phyloP scores from a whole-genome alignment of 352 stramenopile species.

The Thalassiosira exigua region DNA sequence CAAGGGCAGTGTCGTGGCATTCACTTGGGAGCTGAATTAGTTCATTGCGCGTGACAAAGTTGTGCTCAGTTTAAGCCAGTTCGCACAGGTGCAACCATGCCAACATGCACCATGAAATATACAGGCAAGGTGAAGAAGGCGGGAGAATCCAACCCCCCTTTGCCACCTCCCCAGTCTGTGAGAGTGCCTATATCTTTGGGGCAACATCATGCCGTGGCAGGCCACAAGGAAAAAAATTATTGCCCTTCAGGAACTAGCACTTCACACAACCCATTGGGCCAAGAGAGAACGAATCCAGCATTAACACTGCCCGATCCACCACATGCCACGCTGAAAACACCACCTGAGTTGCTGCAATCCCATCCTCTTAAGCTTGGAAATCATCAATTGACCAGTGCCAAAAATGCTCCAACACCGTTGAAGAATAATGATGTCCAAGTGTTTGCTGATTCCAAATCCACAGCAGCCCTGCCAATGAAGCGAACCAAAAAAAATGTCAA shows the following conservation, averaged over 20 bases:
- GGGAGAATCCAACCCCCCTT: too few relatives aligned
- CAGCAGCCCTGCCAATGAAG: too few relatives aligned
- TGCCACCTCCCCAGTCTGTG: conserved; percentile 17
- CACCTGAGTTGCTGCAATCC: background rate
- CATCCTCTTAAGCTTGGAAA: too few relatives aligned
- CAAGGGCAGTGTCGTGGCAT: too few relatives aligned
- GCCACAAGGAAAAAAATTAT: background rate
- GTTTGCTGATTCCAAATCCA: too few relatives aligned
- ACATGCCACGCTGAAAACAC: background rate
- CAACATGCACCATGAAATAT: background rate
- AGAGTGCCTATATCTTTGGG: conserved; percentile 9
- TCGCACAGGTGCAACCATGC: background rate
- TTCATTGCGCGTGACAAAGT: too few relatives aligned
- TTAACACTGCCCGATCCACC: background rate
- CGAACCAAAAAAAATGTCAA: conserved; percentile 17
- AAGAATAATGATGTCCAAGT: too few relatives aligned
- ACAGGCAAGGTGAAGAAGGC: background rate
- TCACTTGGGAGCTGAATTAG: too few relatives aligned
- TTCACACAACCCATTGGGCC: background rate
- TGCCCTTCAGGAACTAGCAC: background rate
- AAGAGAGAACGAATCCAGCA: background rate
- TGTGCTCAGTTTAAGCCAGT: too few relatives aligned
- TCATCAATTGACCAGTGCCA: conserved; percentile 29
- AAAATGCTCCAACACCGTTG: conserved; percentile 23
- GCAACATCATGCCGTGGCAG: background rate